phyloP scores from a whole-genome alignment of 345 rosid species.

The Citrus glauca region DNA sequence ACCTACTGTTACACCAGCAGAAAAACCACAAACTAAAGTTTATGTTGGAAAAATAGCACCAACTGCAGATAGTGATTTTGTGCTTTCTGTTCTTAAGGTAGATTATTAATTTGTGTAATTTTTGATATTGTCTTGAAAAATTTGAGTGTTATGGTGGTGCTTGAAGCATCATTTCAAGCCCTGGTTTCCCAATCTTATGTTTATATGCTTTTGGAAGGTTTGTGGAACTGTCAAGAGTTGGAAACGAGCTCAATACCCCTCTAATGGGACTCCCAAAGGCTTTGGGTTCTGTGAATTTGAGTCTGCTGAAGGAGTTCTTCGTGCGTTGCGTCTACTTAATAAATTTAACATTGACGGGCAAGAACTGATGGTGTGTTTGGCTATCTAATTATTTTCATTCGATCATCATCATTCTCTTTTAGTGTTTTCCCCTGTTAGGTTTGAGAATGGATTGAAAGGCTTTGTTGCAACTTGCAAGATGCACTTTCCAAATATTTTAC shows the following conservation, averaged over 20 bases:
- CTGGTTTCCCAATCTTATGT: not conserved
- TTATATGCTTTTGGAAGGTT: constrained; percentile 41
- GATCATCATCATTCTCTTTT: not conserved
- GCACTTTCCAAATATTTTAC: not conserved
- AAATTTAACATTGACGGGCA: constrained; percentile 90
- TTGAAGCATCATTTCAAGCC: not conserved
- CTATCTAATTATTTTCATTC: not conserved
- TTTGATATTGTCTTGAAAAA: not conserved
- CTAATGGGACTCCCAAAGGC: constrained; percentile 76
- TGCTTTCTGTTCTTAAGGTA: constrained; percentile 79
- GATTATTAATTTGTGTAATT: constrained; percentile 9
- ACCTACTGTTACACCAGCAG: constrained; percentile 64
- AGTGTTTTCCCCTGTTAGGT: not conserved
- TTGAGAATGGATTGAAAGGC: not conserved
- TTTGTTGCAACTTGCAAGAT: not conserved
- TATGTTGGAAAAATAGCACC: constrained; percentile 95
- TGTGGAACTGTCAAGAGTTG: constrained; percentile 95
- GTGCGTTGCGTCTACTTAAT: constrained; percentile 83
- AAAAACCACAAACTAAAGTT: constrained; percentile 93
- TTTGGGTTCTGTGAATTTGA: constrained; percentile 98
- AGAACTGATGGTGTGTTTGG: constrained; percentile 72
- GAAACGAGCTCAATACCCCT: constrained; percentile 82
- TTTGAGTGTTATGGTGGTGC: not conserved
- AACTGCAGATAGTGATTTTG: constrained; percentile 81
- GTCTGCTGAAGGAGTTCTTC: constrained; percentile 93